A percentile compares a stretch with the other conserved stretches of the same genome.
Conservation (phyloP, 2,329 filamentous ascomycete species). For the Dactylellina cionopaga region DNA sequence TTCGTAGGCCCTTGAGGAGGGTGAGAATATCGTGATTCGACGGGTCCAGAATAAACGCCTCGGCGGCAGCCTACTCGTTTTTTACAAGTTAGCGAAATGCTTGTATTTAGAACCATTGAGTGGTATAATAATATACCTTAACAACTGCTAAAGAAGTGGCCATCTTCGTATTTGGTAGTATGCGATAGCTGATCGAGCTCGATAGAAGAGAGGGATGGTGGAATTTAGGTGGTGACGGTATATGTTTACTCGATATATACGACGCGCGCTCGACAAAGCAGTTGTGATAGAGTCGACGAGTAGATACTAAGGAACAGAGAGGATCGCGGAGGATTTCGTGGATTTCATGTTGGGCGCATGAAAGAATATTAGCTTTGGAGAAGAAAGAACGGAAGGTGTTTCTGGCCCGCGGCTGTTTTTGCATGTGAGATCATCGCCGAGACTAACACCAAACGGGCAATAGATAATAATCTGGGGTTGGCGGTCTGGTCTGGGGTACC, state of each 20-base stretch:
- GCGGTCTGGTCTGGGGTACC: slow-evolving; percentile 23
- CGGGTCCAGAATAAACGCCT: slow-evolving; percentile 82
- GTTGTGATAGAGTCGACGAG: neutral
- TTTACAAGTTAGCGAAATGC: neutral
- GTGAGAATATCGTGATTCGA: slow-evolving; percentile 84
- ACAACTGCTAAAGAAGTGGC: slow-evolving; percentile 25
- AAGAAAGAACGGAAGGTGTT: slow-evolving; percentile 39
- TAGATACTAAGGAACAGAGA: slow-evolving; percentile 13
- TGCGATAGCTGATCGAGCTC: neutral
- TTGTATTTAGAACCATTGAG: neutral
- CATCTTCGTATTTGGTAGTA: slow-evolving; percentile 10
- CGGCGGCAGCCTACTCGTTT: slow-evolving; percentile 71
- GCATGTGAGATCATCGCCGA: slow-evolving; percentile 53
- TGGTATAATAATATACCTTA: slow-evolving; percentile 1
- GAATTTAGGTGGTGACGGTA: neutral
- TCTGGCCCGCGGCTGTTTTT: slow-evolving; percentile 51
- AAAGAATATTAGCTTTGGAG: slow-evolving; percentile 38
- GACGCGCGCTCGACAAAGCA: slow-evolving; percentile 10
- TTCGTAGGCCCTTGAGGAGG: slow-evolving; percentile 90
- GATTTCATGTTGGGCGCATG: slow-evolving; percentile 25
- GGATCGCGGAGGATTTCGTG: slow-evolving; percentile 26
- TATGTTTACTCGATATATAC: neutral
- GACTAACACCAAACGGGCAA: slow-evolving; percentile 13
- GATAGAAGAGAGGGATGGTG: neutral
- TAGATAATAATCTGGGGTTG: slow-evolving; percentile 16